These are phyloP conservation scores for Neurospora cerealis DNA, from an alignment of 495 filamentous ascomycete genomes.

Conservation along the genomic window DNA sequence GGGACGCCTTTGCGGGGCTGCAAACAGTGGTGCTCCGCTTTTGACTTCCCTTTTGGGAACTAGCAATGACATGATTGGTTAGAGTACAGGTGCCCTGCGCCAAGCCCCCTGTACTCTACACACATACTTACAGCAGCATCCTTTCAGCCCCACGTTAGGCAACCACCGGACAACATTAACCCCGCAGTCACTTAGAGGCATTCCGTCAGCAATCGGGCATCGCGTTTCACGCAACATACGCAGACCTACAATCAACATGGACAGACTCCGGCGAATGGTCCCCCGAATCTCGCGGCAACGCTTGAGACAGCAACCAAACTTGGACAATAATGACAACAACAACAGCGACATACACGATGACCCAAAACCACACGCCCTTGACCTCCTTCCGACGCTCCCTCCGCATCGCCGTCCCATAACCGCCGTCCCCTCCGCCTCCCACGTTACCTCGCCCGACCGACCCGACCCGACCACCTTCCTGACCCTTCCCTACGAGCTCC, in stretches of 20 bases:
- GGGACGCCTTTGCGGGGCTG: not conserved
- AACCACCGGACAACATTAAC: not conserved
- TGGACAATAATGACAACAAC: not conserved
- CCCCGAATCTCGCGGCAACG: not conserved
- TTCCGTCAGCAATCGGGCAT: not conserved
- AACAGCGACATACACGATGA: not conserved
- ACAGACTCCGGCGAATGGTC: not conserved
- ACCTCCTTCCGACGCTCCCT: constrained; percentile 9
- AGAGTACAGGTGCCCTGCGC: not conserved
- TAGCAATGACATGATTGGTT: not conserved
- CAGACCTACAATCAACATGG: not conserved
- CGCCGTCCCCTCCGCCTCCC: not conserved
- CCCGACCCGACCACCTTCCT: constrained; percentile 19
- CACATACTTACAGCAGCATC: not conserved
- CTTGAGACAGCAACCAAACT: not conserved
- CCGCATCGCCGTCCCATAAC: constrained; percentile 4
- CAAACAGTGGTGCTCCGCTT: not conserved
- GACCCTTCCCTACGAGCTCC: constrained; percentile 32
- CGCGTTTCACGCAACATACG: too few relatives aligned
- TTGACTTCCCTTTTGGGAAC: not conserved
- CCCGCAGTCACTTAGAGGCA: not conserved
- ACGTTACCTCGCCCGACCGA: not conserved
- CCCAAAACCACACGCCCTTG: constrained; percentile 1
- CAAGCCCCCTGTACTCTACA: not conserved
- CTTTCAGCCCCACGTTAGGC: not conserved